Evolutionary conservation across 2,329 filamentous ascomycete species (phyloP).

Genomic region (Emericellopsis atlantica): DNA sequence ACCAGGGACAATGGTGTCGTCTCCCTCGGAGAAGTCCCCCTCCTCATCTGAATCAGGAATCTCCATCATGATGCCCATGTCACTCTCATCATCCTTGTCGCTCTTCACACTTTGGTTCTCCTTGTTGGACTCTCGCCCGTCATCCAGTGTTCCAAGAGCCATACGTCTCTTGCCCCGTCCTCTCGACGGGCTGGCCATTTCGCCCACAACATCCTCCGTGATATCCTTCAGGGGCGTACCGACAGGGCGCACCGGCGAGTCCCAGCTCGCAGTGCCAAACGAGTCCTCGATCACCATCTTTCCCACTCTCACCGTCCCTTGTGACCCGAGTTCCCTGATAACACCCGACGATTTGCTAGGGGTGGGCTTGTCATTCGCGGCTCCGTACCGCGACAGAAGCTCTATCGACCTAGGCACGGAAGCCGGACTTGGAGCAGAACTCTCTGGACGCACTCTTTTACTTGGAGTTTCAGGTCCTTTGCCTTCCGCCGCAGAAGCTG

Average conservation of each 20-base stretch:
- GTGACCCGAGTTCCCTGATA: too few species aligned
- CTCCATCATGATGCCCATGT: constrained; percentile 12
- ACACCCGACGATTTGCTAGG: constrained; percentile 9
- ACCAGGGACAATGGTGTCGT: too few species aligned
- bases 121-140: not conserved
- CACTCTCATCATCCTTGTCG: too few species aligned
- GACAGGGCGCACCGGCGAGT: constrained; percentile 11
- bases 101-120: not conserved
- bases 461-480: not conserved
- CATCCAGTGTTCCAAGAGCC: too few species aligned
- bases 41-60: constrained; percentile 40
- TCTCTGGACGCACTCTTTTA: constrained; percentile 17
- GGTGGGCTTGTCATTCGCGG: constrained; percentile 17
- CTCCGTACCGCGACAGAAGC: constrained; percentile 24
- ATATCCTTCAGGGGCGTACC: constrained; percentile 6
- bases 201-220: constrained; percentile 2
- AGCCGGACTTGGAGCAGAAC: constrained; percentile 26
- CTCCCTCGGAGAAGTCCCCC: constrained; percentile 8
- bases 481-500: not conserved
- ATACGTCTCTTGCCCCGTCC: not conserved
- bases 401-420: too few species aligned
- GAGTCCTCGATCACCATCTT: constrained; percentile 31
- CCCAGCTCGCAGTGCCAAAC: constrained; percentile 23
- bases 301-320: constrained; percentile 6
- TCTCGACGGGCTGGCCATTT: constrained; percentile 1